Base-by-base conservation (phyloP, 495 filamentous ascomycete species). In the Penicillium odoratum region DNA sequence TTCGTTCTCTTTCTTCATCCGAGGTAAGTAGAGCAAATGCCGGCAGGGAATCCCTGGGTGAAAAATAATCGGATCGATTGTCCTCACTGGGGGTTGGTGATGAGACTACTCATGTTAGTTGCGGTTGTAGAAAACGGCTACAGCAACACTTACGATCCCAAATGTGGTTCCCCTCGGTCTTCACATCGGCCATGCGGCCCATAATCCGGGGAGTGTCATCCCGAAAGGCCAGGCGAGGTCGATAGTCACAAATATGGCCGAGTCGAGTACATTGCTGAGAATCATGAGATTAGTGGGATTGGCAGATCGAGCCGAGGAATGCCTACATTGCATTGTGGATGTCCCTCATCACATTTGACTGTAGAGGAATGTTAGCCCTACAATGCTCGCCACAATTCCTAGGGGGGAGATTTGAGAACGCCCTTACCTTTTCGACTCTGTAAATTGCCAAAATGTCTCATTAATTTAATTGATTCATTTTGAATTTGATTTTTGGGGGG, bases 1-100 rank as follows among this genome's bases (percentile, higher is more conserved):
- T 87, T 56, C 63, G 76, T 58, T 87, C 83, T 51, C 84, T 66
- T 2, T 85, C 84, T 44, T 86, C 83, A 57, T 86, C 83, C n/a
- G 74, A 85, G 4, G 75, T 84, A 38, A 87, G 73, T 8, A 66
- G 56, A 18, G 77, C 64, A 60, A 87, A 86, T 3, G 77, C 74
- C 13, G 83, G 83, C 5, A 86, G 70, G 3, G 69, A 53, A 57
- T 81, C 74, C 9, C 67, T 59, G n/a, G 61, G n/a, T 26, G 61
- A 57, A 48, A 72, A 68, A 49, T 69, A 64, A 40, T 67, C 64
- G 21, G 65, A 62, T 60, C 59, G 49, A 50, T 62, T 58, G 42
- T 69, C 62, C 56, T 45, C 62, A 34, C 30, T 48, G 6, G 60
- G 59, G 29, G 59, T 60, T 0, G 63, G 59, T 21, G 71, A 71